phyloP scores from a whole-genome alignment of 2,329 filamentous ascomycete genomes.

The Colletotrichum graminicola region DNA sequence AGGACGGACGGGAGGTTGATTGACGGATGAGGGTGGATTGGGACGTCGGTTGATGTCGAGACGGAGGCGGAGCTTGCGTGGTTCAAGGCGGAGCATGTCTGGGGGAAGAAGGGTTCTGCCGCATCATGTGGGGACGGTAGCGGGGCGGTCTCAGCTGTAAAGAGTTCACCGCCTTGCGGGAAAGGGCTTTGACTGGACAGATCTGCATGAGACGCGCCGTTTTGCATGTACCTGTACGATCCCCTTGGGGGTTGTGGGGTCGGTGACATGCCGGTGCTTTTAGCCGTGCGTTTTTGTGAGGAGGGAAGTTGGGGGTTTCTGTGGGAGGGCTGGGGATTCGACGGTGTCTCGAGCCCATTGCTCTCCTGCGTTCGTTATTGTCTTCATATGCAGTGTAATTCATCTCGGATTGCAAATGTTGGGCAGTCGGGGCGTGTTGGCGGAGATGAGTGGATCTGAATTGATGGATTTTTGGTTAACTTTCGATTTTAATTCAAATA shows the following conservation, averaged over 20 bases:
- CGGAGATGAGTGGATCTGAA: background rate
- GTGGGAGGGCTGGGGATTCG: background rate
- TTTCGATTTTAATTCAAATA: background rate
- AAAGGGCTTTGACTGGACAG: background rate
- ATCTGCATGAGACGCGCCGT: background rate
- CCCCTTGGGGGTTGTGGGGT: background rate
- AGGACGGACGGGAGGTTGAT: background rate
- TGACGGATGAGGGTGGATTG: background rate
- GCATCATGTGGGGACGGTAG: background rate
- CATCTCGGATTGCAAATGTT: background rate
- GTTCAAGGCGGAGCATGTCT: conserved; percentile 30
- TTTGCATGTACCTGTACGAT: no score
- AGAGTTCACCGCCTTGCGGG: background rate
- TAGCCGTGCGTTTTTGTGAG: background rate
- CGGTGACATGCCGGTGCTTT: conserved; percentile 11
- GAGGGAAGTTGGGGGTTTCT: background rate
- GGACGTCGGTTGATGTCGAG: background rate
- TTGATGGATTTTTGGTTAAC: background rate
- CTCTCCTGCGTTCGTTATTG: background rate
- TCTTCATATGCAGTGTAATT: background rate
- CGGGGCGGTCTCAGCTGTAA: background rate
- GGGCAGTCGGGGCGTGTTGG: background rate
- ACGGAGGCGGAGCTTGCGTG: background rate
- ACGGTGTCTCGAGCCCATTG: background rate
- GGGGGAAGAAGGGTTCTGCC: conserved; percentile 27